phyloP scores from a whole-genome alignment of 805 yeast species.

The Metschnikowia bowlesiae region DNA sequence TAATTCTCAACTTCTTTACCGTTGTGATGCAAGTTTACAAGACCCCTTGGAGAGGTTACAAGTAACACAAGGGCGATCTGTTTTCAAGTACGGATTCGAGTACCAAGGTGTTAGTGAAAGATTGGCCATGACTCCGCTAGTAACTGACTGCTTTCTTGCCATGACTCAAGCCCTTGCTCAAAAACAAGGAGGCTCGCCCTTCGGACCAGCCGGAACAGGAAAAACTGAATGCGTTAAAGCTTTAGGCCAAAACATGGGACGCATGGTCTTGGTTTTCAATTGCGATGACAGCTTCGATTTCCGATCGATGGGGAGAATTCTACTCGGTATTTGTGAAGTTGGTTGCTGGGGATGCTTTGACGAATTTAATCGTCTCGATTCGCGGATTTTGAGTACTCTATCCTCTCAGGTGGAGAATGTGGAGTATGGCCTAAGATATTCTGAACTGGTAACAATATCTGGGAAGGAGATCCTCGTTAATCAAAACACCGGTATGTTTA shows the following conservation, averaged over 20 bases:
- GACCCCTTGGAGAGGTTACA: slow-evolving; percentile 33
- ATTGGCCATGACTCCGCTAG: slow-evolving; percentile 71
- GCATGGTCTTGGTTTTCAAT: slow-evolving; percentile 78
- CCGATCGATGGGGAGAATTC: slow-evolving; percentile 69
- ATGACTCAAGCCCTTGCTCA: slow-evolving; percentile 73
- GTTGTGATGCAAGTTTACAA: slow-evolving; percentile 20
- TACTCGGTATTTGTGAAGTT: slow-evolving; percentile 72
- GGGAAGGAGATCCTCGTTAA: slow-evolving; percentile 39
- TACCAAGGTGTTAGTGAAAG: slow-evolving; percentile 72
- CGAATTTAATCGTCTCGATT: slow-evolving; percentile 81
- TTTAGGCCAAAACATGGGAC: slow-evolving; percentile 72
- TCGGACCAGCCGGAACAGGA: slow-evolving; percentile 98
- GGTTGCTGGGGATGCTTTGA: slow-evolving; percentile 98
- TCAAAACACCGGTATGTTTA: slow-evolving; percentile 64
- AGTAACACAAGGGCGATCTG: slow-evolving; percentile 50
- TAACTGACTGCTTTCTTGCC: slow-evolving; percentile 58
- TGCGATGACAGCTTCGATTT: slow-evolving; percentile 89
- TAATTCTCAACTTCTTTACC: slow-evolving; percentile 52
- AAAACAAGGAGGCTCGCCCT: slow-evolving; percentile 80
- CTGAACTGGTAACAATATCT: slow-evolving; percentile 34
- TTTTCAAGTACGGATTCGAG: slow-evolving; percentile 69
- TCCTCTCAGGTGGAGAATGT: slow-evolving; percentile 75
- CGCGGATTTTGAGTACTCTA: slow-evolving; percentile 72
- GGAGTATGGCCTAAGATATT: slow-evolving; percentile 46
- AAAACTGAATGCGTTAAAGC: slow-evolving; percentile 90